Conservation (phyloP, 2,329 filamentous ascomycete species). For the Aureobasidium namibiae region DNA sequence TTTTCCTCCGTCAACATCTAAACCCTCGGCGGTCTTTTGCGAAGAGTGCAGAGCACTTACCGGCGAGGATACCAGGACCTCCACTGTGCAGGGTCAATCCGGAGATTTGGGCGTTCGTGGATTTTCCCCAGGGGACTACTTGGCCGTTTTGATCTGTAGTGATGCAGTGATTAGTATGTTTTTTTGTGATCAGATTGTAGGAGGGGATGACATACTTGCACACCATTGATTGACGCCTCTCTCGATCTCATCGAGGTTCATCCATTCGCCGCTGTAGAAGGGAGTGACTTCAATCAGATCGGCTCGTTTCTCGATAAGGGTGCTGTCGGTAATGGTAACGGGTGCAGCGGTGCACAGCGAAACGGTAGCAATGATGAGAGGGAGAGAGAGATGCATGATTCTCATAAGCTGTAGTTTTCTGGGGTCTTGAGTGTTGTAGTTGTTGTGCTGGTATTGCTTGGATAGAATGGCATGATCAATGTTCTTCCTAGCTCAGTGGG, state of each 20-base stretch:
- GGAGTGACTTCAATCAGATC: not conserved
- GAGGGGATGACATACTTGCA: too few relatives aligned
- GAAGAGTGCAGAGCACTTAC: too few relatives aligned
- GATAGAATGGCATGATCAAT: not conserved
- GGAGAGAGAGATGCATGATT: not conserved
- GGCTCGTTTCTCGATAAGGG: not conserved
- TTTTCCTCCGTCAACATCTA: too few relatives aligned
- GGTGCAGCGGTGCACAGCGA: not conserved
- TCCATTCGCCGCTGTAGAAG: too few relatives aligned
- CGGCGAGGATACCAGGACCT: too few relatives aligned
- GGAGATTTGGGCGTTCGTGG: not conserved
- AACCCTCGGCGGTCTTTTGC: too few relatives aligned
- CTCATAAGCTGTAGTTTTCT: not conserved
- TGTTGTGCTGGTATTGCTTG: not conserved
- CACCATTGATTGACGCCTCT: too few relatives aligned
- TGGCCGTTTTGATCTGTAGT: not conserved
- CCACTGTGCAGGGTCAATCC: not conserved
- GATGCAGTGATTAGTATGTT: not conserved
- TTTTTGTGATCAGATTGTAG: too few relatives aligned
- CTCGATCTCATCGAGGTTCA: too few relatives aligned
- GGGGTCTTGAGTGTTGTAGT: not conserved
- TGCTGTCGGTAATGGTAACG: too few relatives aligned
- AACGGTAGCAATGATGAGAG: not conserved
- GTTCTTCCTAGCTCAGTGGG: not conserved
- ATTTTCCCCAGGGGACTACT: not conserved